phyloP scores from a whole-genome alignment of 2,329 filamentous ascomycete genomes.

The Aspergillus japonicus region DNA sequence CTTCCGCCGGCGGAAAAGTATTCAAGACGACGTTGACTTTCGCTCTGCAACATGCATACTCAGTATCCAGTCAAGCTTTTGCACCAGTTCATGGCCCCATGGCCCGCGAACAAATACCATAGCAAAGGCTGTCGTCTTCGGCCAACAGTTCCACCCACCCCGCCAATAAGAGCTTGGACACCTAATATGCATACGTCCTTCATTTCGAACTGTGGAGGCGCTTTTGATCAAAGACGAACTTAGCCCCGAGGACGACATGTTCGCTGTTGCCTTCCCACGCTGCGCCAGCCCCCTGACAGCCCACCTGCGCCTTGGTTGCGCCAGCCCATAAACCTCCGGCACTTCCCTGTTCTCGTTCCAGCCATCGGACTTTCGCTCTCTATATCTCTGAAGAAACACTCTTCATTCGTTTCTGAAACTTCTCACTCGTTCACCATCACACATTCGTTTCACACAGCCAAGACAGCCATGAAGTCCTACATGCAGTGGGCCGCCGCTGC shows the following conservation, averaged over 20 bases:
- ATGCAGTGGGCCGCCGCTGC: conserved; percentile 9
- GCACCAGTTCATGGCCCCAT: background rate
- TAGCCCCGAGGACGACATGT: background rate
- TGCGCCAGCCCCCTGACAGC: background rate
- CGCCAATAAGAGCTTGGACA: background rate
- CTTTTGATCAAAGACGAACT: background rate
- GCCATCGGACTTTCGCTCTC: background rate
- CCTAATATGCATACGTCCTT: background rate
- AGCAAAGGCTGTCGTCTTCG: background rate
- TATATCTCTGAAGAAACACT: background rate
- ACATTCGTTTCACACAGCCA: background rate
- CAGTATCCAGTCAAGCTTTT: background rate
- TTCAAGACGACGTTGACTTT: background rate
- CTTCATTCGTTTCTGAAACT: background rate
- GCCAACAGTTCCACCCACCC: background rate
- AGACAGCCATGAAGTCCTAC: conserved; percentile 6
- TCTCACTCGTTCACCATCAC: background rate
- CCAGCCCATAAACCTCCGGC: background rate
- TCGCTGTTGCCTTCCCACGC: background rate
- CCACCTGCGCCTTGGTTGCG: background rate
- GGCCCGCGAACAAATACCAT: background rate
- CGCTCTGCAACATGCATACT: background rate
- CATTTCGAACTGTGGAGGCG: background rate
- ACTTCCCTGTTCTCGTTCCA: background rate
- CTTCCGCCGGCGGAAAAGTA: background rate